Evolutionary conservation across 2,329 filamentous ascomycete genomes (phyloP).

Genomic region (Seiridium unicorne): DNA sequence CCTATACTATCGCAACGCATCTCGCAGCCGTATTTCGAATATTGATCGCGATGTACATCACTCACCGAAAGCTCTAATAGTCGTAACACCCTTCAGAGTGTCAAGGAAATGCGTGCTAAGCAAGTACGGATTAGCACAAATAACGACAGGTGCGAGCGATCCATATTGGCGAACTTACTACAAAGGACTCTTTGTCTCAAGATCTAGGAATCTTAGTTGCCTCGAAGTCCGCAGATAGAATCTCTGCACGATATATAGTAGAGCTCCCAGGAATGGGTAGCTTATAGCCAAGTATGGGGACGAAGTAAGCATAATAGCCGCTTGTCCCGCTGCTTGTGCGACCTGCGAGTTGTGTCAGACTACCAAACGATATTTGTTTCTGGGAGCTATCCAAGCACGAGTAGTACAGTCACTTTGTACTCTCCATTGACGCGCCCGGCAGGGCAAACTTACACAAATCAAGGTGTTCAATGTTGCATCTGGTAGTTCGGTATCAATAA

Average conservation of each 20-base stretch:
- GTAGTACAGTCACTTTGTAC: slow-evolving; percentile 24
- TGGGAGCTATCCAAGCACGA: background rate
- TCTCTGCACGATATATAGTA: slow-evolving; percentile 43
- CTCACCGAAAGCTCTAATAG: slow-evolving; percentile 51
- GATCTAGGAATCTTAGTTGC: slow-evolving; percentile 47
- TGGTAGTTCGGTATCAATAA: slow-evolving; percentile 36
- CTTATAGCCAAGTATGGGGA: slow-evolving; percentile 39
- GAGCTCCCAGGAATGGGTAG: slow-evolving; percentile 38
- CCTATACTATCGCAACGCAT: slow-evolving; percentile 4
- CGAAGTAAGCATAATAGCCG: slow-evolving; percentile 37
- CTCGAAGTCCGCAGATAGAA: slow-evolving; percentile 50
- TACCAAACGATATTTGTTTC: background rate
- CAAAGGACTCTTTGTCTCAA: slow-evolving; percentile 48
- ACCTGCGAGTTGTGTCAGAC: background rate
- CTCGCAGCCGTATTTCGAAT: slow-evolving; percentile 14
- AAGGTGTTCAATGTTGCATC: slow-evolving; percentile 21
- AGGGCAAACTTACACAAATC: slow-evolving; percentile 22
- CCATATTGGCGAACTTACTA: slow-evolving; percentile 31
- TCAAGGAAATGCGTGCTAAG: slow-evolving; percentile 41
- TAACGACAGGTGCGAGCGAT: background rate
- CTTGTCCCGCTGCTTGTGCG: slow-evolving; percentile 12
- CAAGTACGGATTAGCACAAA: background rate
- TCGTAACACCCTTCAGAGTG: slow-evolving; percentile 43
- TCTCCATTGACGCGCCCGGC: slow-evolving; percentile 9
- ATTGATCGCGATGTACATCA: slow-evolving; percentile 14